These are phyloP conservation scores for Diaporthe amygdali DNA, from an alignment of 2,329 filamentous ascomycete genomes.

Conservation along the genomic window DNA sequence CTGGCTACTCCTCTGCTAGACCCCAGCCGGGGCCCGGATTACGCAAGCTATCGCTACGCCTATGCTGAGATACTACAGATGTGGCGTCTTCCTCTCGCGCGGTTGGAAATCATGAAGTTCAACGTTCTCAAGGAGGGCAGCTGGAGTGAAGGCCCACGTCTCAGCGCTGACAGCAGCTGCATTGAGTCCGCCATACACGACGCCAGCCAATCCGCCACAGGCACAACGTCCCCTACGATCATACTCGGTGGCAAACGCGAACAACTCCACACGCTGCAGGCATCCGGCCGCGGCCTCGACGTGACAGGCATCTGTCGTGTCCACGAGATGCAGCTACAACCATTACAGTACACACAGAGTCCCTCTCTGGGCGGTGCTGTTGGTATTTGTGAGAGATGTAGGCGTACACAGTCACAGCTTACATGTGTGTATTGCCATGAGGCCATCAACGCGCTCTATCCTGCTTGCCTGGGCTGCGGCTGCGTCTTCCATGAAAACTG, in stretches of 20 bases:
- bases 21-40: slow-evolving; percentile 50
- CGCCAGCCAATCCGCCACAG: slow-evolving; percentile 43
- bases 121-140: slow-evolving; percentile 62
- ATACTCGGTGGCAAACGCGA: slow-evolving; percentile 60
- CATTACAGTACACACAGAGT: slow-evolving; percentile 51
- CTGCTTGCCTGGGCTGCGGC: slow-evolving; percentile 67
- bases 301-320: slow-evolving; percentile 67
- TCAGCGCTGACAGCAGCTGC: slow-evolving; percentile 36
- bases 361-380: slow-evolving; percentile 51
- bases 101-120: slow-evolving; percentile 73
- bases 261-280: slow-evolving; percentile 53
- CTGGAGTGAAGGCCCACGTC: slow-evolving; percentile 22
- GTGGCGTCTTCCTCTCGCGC: slow-evolving; percentile 66
- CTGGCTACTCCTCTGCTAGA: slow-evolving; percentile 64
- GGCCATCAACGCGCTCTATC: slow-evolving; percentile 63
- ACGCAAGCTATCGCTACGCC: slow-evolving; percentile 65
- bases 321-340: slow-evolving; percentile 67
- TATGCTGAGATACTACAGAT: slow-evolving; percentile 74
- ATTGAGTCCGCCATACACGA: slow-evolving; percentile 39
- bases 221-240: slow-evolving; percentile 44
- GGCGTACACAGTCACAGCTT: slow-evolving; percentile 60
- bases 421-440: slow-evolving; percentile 68
- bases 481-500: slow-evolving; percentile 66
- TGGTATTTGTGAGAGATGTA: slow-evolving; percentile 57
- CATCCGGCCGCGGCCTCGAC: slow-evolving; percentile 63